Base-by-base conservation (phyloP, 768 basidiomycete species). In the Suillus bovinus region DNA sequence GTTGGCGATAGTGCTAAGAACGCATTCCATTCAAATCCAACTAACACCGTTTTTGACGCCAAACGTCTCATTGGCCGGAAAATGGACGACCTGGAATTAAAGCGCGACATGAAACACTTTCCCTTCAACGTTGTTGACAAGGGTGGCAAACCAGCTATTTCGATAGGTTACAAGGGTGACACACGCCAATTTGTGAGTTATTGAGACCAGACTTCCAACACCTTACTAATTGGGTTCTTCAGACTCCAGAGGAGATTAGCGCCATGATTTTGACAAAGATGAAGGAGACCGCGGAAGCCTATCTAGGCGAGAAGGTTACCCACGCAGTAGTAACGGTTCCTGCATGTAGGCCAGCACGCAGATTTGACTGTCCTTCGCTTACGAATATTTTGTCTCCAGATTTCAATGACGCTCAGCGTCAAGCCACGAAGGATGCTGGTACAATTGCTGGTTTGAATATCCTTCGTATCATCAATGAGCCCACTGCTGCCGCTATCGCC, bases 211-310 rank as follows among this genome's bases (percentile, higher is more conserved):
- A 47, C 2, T 0, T 49, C 46, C 24, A 13, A 17, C 4, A 9
- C 22, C 3, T 17, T 54, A 1, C 31, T 65, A 14, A 63, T 14
- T 33, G 24, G 39, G 54, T 46, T 24, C 63, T n/a, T 20, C 50
- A 94, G 93, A 88, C 93, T 0, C 91, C 95, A 8, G 95, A 96
- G 76, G 94, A 97, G 79, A 87, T 99, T 68, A 91, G 88, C 47
- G 95, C 96, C 62, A 99, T 98, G 96, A 84, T 99, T 70, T 82
- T 99, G 60, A 81, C 77, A 63, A 99, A 98, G 84, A 98, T 99
- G 96, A 98, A 97, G 85, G 96, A 99, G 82, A 99, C 94, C 31
- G 96, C 96, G 61, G 96, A 98, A 83, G 91, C 95, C 20, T 98
- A 96, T 79, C 91, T 99, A 63, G 95, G 95, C 70, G 86, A 94